Percentiles rank a stretch among this genome's conserved stretches.
These are phyloP conservation scores for Cladosporium cucumerinum DNA, from an alignment of 2,329 filamentous ascomycete species.

Conservation along the genomic window DNA sequence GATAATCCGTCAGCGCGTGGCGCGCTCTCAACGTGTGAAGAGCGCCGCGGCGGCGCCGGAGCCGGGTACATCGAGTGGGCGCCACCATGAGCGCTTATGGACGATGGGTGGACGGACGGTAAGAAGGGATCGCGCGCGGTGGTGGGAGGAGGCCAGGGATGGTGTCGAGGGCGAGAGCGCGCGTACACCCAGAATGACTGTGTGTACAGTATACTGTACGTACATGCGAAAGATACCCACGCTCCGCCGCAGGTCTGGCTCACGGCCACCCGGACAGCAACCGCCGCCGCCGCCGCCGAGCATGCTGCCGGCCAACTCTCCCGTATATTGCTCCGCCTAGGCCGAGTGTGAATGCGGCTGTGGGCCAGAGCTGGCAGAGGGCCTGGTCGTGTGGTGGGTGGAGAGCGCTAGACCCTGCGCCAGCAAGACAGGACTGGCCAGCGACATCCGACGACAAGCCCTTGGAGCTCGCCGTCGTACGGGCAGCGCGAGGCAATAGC, in stretches of 20 bases:
- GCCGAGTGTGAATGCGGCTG: slow-evolving; percentile 12
- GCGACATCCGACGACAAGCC: neutral
- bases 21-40: slow-evolving; percentile 14
- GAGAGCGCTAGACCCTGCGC: slow-evolving; percentile 14
- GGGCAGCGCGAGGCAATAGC: neutral
- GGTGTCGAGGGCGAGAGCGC: neutral
- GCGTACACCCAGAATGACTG: neutral
- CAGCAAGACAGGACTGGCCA: neutral
- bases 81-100: neutral
- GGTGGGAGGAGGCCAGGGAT: neutral
- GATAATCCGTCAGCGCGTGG: slow-evolving; percentile 17
- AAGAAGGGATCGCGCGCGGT: neutral
- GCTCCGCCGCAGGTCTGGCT: neutral
- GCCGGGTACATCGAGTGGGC: neutral
- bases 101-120: neutral
- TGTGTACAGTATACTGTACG: neutral
- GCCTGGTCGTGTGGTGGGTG: slow-evolving; percentile 10
- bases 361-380: slow-evolving; percentile 16
- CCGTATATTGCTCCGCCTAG: slow-evolving; percentile 16
- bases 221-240: neutral
- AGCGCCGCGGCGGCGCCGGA: slow-evolving; percentile 10
- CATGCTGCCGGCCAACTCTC: slow-evolving; percentile 16
- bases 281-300: slow-evolving; percentile 16
- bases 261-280: slow-evolving; percentile 12
- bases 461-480: neutral